phyloP scores from a whole-genome alignment of 495 filamentous ascomycete genomes.

The Amphirosellinia nigrospora region DNA sequence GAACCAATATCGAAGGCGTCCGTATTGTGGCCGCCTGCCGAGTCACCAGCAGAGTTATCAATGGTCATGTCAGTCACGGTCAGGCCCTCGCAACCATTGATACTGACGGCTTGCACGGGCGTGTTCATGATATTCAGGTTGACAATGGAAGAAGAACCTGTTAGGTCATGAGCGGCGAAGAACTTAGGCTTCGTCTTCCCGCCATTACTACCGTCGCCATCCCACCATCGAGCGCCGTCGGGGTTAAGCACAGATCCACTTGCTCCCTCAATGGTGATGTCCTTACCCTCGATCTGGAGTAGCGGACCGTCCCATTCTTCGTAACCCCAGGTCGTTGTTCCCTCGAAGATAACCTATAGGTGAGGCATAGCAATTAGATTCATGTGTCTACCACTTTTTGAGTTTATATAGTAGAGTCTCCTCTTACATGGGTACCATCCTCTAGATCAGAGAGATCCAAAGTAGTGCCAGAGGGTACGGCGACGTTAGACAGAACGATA shows the following conservation, averaged over 20 bases:
- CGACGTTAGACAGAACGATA: constrained; percentile 50
- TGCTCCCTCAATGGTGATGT: constrained; percentile 55
- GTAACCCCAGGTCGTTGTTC: constrained; percentile 57
- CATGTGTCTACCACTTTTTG: not conserved
- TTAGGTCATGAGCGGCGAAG: constrained; percentile 55
- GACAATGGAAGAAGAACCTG: constrained; percentile 43
- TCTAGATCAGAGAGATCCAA: constrained; percentile 54
- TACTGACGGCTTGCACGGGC: constrained; percentile 67
- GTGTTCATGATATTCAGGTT: constrained; percentile 57
- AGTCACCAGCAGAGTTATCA: constrained; percentile 64
- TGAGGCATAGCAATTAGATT: not conserved
- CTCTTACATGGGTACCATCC: constrained; percentile 50
- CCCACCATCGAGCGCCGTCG: constrained; percentile 58
- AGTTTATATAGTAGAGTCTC: constrained; percentile 19
- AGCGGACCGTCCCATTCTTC: constrained; percentile 58
- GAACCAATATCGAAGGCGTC: constrained; percentile 69
- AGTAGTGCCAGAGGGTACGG: constrained; percentile 55
- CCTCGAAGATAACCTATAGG: constrained; percentile 52
- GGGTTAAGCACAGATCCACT: constrained; percentile 51
- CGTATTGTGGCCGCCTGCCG: constrained; percentile 63
- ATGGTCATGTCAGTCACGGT: constrained; percentile 60
- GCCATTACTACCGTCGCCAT: constrained; percentile 57
- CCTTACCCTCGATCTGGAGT: constrained; percentile 53
- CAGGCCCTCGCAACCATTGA: constrained; percentile 58
- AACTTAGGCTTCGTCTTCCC: constrained; percentile 63